Evolutionary conservation across 306 rosid genomes (phyloP).

Genomic region (Datisca glomerata): DNA sequence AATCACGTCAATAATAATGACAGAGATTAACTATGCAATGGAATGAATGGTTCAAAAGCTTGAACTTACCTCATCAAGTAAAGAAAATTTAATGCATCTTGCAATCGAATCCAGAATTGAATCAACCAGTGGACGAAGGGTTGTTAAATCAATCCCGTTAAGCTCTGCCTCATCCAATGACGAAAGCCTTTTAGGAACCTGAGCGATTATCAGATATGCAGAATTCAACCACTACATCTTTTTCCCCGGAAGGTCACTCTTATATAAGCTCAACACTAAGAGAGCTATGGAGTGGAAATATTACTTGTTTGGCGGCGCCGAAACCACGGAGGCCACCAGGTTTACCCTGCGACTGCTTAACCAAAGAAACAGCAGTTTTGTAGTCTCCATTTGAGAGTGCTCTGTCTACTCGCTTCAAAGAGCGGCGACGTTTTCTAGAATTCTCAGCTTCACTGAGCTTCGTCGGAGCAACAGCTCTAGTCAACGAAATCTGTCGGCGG

Average conservation of each 20-base stretch:
- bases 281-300: not conserved
- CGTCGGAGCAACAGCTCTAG: not conserved
- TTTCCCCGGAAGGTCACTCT: no score
- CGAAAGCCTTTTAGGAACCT: constrained; percentile 77
- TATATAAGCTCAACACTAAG: no score
- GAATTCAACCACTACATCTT: not conserved
- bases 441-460: not conserved
- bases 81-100: constrained; percentile 59
- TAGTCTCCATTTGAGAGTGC: constrained; percentile 54
- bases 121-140: constrained; percentile 70
- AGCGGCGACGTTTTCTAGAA: constrained; percentile 20
- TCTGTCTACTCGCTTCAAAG: constrained; percentile 51
- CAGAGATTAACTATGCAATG: no score
- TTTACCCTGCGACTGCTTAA: constrained; percentile 64
- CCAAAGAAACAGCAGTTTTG: constrained; percentile 54
- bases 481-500: not conserved
- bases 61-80: constrained; percentile 31
- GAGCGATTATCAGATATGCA: constrained; percentile 2
- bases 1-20: no score
- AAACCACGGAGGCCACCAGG: constrained; percentile 62
- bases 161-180: constrained; percentile 72
- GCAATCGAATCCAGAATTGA: constrained; percentile 80
- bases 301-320: constrained; percentile 82
- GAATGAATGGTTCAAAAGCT: no score
- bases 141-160: constrained; percentile 47